Evolutionary conservation across 305 asterid species (phyloP).

Genomic region (Rubia tinctorum): DNA sequence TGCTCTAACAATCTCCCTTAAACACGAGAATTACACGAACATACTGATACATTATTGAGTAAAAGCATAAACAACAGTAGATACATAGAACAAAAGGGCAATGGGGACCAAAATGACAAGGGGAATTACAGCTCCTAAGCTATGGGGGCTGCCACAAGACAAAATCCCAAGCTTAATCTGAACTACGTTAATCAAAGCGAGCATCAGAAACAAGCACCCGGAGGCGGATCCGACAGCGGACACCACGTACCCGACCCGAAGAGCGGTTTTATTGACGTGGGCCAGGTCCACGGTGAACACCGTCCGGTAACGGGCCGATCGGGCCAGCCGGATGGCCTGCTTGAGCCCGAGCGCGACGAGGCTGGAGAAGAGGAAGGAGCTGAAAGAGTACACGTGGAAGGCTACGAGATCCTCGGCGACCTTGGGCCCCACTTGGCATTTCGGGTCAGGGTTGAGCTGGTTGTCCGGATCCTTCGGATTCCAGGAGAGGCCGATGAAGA

Average conservation of each 20-base stretch:
- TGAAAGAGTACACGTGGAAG: constrained; percentile 86
- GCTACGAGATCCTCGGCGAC: constrained; percentile 61
- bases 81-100: constrained; percentile 67
- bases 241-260: constrained; percentile 76
- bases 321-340: constrained; percentile 59
- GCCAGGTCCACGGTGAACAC: constrained; percentile 58
- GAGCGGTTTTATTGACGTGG: constrained; percentile 46
- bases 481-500: constrained; percentile 92
- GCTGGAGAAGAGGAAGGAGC: constrained; percentile 91
- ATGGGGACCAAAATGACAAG: constrained; percentile 63
- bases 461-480: constrained; percentile 73
- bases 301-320: constrained; percentile 35
- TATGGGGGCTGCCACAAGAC: constrained; percentile 64
- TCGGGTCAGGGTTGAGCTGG: constrained; percentile 57
- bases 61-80: constrained; percentile 67
- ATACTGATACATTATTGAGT: constrained; percentile 34
- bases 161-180: constrained; percentile 82
- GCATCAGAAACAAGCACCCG: constrained; percentile 73
- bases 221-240: constrained; percentile 79
- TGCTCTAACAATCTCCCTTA: too few species aligned
- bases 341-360: constrained; percentile 72
- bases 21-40: neutral
- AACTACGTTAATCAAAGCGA: constrained; percentile 80
- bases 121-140: constrained; percentile 73
- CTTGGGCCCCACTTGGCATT: constrained; percentile 48